A percentile compares a stretch with the other conserved stretches of the same genome.
phyloP scores from a whole-genome alignment of 345 rosid genomes.

The Euphorbia tirucalli region DNA sequence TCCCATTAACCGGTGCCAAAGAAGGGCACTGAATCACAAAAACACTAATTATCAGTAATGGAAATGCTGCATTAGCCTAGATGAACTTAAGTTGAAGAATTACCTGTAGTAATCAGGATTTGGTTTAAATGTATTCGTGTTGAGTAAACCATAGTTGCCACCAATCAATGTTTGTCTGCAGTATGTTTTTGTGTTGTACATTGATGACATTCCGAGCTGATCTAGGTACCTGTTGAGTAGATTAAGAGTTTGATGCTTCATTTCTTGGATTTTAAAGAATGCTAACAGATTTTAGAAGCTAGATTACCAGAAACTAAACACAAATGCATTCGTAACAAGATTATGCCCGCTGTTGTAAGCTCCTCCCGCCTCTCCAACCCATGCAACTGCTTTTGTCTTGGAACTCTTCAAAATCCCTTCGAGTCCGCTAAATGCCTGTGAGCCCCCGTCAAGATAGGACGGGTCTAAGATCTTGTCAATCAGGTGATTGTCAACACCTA shows the following conservation, averaged over 20 bases:
- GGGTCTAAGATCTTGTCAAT: slow-evolving; percentile 47
- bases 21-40: slow-evolving; percentile 40
- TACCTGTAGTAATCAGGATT: slow-evolving; percentile 55
- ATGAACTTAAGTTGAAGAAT: not conserved
- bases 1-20: slow-evolving; percentile 54
- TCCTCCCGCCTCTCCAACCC: slow-evolving; percentile 72
- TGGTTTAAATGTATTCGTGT: slow-evolving; percentile 42
- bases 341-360: slow-evolving; percentile 57
- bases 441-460: slow-evolving; percentile 37
- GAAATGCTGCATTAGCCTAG: not conserved
- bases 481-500: slow-evolving; percentile 47
- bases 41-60: not conserved
- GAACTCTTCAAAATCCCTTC: slow-evolving; percentile 37
- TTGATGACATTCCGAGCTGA: slow-evolving; percentile 59
- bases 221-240: slow-evolving; percentile 44
- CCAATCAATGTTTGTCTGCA: slow-evolving; percentile 57
- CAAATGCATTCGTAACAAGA: slow-evolving; percentile 52
- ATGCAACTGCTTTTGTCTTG: slow-evolving; percentile 45
- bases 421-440: slow-evolving; percentile 29
- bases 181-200: slow-evolving; percentile 47
- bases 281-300: not conserved
- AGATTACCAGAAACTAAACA: slow-evolving; percentile 55
- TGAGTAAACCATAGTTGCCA: slow-evolving; percentile 55
- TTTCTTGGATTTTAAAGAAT: not conserved
- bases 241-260: not conserved